Percentiles rank a stretch among this genome's conserved stretches.
Conservation (phyloP, 2,329 filamentous ascomycete species). For the Aspergillus candidus region DNA sequence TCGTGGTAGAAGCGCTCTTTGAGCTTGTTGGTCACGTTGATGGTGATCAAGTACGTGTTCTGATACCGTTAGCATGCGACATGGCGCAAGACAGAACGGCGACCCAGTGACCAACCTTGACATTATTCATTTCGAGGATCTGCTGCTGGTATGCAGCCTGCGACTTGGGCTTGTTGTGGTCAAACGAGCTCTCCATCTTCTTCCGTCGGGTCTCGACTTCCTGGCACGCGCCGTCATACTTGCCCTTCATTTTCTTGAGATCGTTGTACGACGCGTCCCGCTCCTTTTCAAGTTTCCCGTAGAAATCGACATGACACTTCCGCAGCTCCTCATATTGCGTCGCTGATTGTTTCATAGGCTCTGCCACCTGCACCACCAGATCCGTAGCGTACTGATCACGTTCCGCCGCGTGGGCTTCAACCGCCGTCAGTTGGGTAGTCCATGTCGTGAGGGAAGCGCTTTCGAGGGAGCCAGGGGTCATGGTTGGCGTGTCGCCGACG, state of each 20-base stretch:
- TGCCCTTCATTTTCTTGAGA: conserved; percentile 81
- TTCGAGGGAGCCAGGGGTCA: conserved; percentile 93
- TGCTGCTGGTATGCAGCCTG: conserved; percentile 90
- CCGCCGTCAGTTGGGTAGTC: conserved; percentile 84
- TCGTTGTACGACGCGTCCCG: conserved; percentile 77
- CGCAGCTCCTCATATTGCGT: conserved; percentile 82
- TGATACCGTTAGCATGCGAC: conserved; percentile 28
- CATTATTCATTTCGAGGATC: conserved; percentile 89
- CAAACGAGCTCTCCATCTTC: conserved; percentile 90
- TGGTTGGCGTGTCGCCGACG: conserved; percentile 84
- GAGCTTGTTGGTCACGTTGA: conserved; percentile 95
- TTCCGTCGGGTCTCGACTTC: conserved; percentile 92
- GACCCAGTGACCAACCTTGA: conserved; percentile 51
- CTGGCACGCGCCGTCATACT: conserved; percentile 88
- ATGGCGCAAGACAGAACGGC: neutral
- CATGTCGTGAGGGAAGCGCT: conserved; percentile 95
- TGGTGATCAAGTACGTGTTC: conserved; percentile 93
- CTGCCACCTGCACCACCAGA: conserved; percentile 72
- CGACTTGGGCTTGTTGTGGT: conserved; percentile 77
- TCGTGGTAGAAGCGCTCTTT: conserved; percentile 98
- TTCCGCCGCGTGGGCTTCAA: conserved; percentile 81
- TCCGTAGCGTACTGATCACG: conserved; percentile 80
- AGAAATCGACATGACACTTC: conserved; percentile 84
- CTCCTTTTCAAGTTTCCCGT: conserved; percentile 82
- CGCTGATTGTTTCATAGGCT: conserved; percentile 72